These are phyloP conservation scores for Chiua sp. DNA, from an alignment of 1,284 basidiomycete species.

Conservation along the genomic window DNA sequence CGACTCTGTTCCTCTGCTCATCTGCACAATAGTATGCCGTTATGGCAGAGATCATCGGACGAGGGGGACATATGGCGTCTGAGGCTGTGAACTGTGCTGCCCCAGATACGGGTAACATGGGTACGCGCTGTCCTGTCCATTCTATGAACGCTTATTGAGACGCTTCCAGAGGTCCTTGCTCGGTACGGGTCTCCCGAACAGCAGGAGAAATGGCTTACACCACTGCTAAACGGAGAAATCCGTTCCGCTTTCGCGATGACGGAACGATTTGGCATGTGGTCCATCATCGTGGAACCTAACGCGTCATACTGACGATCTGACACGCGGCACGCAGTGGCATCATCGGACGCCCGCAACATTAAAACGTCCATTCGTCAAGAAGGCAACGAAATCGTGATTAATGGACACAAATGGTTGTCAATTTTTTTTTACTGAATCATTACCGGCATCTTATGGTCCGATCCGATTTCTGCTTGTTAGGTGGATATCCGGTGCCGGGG, in stretches of 20 bases:
- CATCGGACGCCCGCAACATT: constrained; percentile 97
- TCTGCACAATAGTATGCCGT: constrained; percentile 78
- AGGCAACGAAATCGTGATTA: constrained; percentile 91
- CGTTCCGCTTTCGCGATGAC: constrained; percentile 97
- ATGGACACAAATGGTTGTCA: constrained; percentile 92
- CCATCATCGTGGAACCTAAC: background rate
- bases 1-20: constrained; percentile 4
- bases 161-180: constrained; percentile 88
- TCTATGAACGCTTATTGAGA: constrained; percentile 4
- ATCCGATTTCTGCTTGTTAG: constrained; percentile 40
- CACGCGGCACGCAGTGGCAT: constrained; percentile 67
- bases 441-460: constrained; percentile 12
- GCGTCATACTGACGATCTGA: constrained; percentile 6
- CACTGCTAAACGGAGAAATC: constrained; percentile 91
- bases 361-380: constrained; percentile 87
- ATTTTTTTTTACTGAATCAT: background rate
- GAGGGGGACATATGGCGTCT: constrained; percentile 81
- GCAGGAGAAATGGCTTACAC: constrained; percentile 90
- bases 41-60: constrained; percentile 94
- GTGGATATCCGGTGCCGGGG: constrained; percentile 98
- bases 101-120: constrained; percentile 97
- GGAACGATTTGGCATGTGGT: constrained; percentile 77
- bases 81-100: constrained; percentile 93
- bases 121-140: constrained; percentile 47
- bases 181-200: constrained; percentile 91